A percentile compares a stretch with the other conserved stretches of the same genome.
phyloP scores from a whole-genome alignment of 139 green algal species.

The Coelastrella sp. region DNA sequence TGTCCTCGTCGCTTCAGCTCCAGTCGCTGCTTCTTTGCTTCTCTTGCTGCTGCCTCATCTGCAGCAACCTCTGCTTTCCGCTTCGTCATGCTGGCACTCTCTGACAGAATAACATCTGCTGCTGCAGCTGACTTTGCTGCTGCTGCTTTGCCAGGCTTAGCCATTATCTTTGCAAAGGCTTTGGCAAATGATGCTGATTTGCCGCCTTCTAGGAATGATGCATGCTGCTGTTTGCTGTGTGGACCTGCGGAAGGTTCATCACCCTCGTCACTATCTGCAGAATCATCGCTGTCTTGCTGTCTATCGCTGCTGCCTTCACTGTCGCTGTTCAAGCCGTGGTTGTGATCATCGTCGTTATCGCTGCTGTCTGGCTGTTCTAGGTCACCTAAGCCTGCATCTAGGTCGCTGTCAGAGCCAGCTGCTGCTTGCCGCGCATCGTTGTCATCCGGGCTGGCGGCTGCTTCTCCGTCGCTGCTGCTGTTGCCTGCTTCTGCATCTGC shows the following conservation, averaged over 20 bases:
- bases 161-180: slow-evolving; percentile 80
- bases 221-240: slow-evolving; percentile 8
- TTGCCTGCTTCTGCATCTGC: slow-evolving; percentile 22
- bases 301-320: slow-evolving; percentile 22
- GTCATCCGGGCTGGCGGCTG: not conserved
- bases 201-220: slow-evolving; percentile 64
- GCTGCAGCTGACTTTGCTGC: not conserved
- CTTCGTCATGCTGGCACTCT: slow-evolving; percentile 63
- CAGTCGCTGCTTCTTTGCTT: slow-evolving; percentile 63
- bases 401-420: slow-evolving; percentile 28
- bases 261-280: slow-evolving; percentile 7
- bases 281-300: slow-evolving; percentile 2
- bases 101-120: slow-evolving; percentile 52
- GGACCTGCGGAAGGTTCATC: slow-evolving; percentile 37
- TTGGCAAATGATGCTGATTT: slow-evolving; percentile 82
- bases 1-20: slow-evolving; percentile 80
- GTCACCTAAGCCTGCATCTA: slow-evolving; percentile 24
- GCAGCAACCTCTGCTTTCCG: slow-evolving; percentile 69
- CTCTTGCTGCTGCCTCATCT: slow-evolving; percentile 57
- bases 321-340: not conserved
- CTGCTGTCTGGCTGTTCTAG: slow-evolving; percentile 31
- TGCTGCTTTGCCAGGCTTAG: slow-evolving; percentile 39
- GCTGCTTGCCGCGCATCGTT: not conserved
- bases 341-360: slow-evolving; percentile 13
- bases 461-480: slow-evolving; percentile 22